A percentile compares a stretch with the other conserved stretches of the same genome.
These are phyloP conservation scores for Ceratocystis eucalypticola DNA, from an alignment of 2,329 filamentous ascomycete genomes.

Conservation along the genomic window DNA sequence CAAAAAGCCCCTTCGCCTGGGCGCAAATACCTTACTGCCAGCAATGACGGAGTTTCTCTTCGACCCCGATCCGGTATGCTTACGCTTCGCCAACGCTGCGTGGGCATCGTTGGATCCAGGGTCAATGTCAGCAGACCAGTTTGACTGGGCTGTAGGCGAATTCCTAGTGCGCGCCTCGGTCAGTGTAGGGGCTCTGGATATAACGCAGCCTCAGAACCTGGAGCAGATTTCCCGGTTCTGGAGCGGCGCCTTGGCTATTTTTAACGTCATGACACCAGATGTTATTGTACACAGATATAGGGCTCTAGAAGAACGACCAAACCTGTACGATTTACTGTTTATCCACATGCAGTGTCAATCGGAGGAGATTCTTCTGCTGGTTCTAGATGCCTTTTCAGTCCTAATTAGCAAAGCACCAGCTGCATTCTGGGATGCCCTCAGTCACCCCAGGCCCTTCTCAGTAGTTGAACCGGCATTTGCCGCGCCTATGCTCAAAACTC, in stretches of 20 bases:
- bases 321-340: conserved; percentile 49
- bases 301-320: conserved; percentile 64
- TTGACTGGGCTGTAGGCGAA: conserved; percentile 75
- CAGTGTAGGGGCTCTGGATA: conserved; percentile 41
- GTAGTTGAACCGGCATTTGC: conserved; percentile 75
- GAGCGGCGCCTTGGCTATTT: conserved; percentile 60
- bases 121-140: conserved; percentile 55
- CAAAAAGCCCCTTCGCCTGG: conserved; percentile 64
- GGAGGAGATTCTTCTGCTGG: conserved; percentile 48
- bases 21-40: conserved; percentile 58
- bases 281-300: conserved; percentile 67
- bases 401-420: conserved; percentile 63
- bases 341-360: conserved; percentile 41
- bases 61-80: conserved; percentile 49
- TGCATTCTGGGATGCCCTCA: conserved; percentile 81
- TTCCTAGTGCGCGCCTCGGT: conserved; percentile 55
- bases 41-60: conserved; percentile 80
- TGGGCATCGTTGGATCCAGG: conserved; percentile 53
- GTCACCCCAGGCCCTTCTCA: conserved; percentile 62
- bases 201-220: conserved; percentile 25
- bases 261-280: conserved; percentile 58
- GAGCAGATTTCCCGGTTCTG: conserved; percentile 57
- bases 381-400: conserved; percentile 55
- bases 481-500: conserved; percentile 50
- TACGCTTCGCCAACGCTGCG: conserved; percentile 52